These are phyloP conservation scores for Lophium mytilinum DNA, from an alignment of 495 filamentous ascomycete species.

Conservation along the genomic window DNA sequence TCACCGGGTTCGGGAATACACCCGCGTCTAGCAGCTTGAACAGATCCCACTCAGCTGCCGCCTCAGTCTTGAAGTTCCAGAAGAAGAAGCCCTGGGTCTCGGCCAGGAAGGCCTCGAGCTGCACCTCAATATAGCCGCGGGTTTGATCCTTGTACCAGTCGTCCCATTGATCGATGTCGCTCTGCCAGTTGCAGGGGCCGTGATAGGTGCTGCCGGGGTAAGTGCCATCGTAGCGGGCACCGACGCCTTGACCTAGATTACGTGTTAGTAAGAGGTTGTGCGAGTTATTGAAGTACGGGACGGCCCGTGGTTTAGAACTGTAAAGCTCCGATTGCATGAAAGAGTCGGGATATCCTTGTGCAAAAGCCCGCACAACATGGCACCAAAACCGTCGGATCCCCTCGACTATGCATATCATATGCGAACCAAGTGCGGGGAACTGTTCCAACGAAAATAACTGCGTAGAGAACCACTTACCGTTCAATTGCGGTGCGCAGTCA, in stretches of 20 bases:
- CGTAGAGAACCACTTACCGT: conserved; percentile 37
- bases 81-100: conserved; percentile 42
- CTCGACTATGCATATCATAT: too few relatives aligned
- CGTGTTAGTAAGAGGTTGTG: neutral
- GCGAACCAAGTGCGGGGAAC: too few relatives aligned
- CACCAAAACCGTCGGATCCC: too few relatives aligned
- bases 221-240: conserved; percentile 54
- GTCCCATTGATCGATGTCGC: conserved; percentile 32
- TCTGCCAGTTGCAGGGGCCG: conserved; percentile 36
- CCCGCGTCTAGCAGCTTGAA: conserved; percentile 37
- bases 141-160: conserved; percentile 34
- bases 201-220: conserved; percentile 32
- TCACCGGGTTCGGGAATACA: conserved; percentile 41
- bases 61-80: conserved; percentile 48
- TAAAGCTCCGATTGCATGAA: too few relatives aligned
- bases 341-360: too few relatives aligned
- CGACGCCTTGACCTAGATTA: conserved; percentile 42
- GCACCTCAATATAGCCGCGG: conserved; percentile 40
- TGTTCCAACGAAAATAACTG: too few relatives aligned
- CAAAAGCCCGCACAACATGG: too few relatives aligned
- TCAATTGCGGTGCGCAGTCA: conserved; percentile 66
- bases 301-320: too few relatives aligned
- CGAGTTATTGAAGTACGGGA: too few relatives aligned
- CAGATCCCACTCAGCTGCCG: conserved; percentile 42
- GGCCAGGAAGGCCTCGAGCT: conserved; percentile 38